These are phyloP conservation scores for Litsea cubeba DNA, from an alignment of 164 flowering plant genomes.

Conservation along the genomic window DNA sequence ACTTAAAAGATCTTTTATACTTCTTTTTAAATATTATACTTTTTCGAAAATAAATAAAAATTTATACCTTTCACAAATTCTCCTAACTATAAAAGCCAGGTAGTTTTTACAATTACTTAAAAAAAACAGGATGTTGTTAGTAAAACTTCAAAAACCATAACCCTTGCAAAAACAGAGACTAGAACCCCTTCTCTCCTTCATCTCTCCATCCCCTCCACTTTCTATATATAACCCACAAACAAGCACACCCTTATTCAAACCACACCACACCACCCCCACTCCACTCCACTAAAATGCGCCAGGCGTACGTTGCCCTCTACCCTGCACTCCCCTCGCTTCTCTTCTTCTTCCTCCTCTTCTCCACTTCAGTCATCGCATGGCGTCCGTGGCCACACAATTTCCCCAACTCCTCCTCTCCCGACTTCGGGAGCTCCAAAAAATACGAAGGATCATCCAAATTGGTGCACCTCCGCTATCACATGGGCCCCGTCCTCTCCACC, in stretches of 20 bases:
- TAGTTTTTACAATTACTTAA: too few relatives aligned
- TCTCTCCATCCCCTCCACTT: background rate
- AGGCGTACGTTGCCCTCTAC: background rate
- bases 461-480: conserved; percentile 67
- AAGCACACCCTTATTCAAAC: too few relatives aligned
- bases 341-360: background rate
- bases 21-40: too few relatives aligned
- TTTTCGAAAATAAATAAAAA: too few relatives aligned
- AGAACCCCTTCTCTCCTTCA: too few relatives aligned
- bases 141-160: too few relatives aligned
- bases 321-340: background rate
- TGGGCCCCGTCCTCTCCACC: conserved; percentile 77
- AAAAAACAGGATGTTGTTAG: too few relatives aligned
- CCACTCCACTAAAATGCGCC: conserved; percentile 9
- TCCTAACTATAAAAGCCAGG: too few relatives aligned
- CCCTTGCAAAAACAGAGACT: too few relatives aligned
- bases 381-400: conserved; percentile 54
- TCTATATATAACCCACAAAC: background rate
- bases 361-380: conserved; percentile 24
- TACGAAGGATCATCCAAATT: conserved; percentile 69
- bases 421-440: conserved; percentile 44
- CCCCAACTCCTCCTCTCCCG: conserved; percentile 13
- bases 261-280: too few relatives aligned
- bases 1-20: too few relatives aligned
- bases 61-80: too few relatives aligned